Conservation (phyloP, 2,329 filamentous ascomycete species). For the Onygenales sp. region DNA sequence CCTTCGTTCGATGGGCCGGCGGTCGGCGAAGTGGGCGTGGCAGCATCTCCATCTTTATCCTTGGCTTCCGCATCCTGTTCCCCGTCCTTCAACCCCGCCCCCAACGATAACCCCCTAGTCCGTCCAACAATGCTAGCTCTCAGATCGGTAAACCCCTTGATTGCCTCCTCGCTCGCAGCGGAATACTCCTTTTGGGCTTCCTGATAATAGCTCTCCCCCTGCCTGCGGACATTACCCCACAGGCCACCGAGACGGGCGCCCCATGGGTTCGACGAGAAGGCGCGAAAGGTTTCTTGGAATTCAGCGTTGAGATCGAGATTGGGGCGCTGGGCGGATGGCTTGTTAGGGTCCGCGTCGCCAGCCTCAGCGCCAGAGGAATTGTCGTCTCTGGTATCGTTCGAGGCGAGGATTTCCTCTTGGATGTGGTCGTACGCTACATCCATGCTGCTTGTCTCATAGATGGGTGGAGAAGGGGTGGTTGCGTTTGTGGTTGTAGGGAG, state of each 20-base stretch:
- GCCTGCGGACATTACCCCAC: slow-evolving; percentile 85
- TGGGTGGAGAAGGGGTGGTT: background rate
- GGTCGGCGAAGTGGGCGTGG: slow-evolving; percentile 16
- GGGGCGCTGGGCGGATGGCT: slow-evolving; percentile 18
- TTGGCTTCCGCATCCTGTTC: slow-evolving; percentile 18
- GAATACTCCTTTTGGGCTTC: slow-evolving; percentile 73
- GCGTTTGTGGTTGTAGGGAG: background rate
- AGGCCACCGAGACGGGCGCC: slow-evolving; percentile 80
- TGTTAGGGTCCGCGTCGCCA: slow-evolving; percentile 33
- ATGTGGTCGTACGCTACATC: slow-evolving; percentile 98
- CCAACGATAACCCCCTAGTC: slow-evolving; percentile 64
- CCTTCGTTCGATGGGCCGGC: slow-evolving; percentile 1
- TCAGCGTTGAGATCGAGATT: slow-evolving; percentile 65
- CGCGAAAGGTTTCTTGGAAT: slow-evolving; percentile 89
- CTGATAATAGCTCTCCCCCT: slow-evolving; percentile 83
- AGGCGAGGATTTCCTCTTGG: slow-evolving; percentile 63
- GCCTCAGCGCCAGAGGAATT: slow-evolving; percentile 28
- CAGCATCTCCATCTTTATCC: slow-evolving; percentile 9
- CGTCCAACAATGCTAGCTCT: slow-evolving; percentile 59
- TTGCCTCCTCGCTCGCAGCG: slow-evolving; percentile 69
- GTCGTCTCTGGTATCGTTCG: slow-evolving; percentile 43
- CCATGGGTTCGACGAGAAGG: slow-evolving; percentile 86
- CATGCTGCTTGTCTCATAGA: slow-evolving; percentile 45
- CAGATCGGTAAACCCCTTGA: slow-evolving; percentile 66
- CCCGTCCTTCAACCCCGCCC: slow-evolving; percentile 21